Percentiles rank a stretch among this genome's conserved stretches.
phyloP scores from a whole-genome alignment of 2,329 filamentous ascomycete species.

The Ilyonectria sp. region DNA sequence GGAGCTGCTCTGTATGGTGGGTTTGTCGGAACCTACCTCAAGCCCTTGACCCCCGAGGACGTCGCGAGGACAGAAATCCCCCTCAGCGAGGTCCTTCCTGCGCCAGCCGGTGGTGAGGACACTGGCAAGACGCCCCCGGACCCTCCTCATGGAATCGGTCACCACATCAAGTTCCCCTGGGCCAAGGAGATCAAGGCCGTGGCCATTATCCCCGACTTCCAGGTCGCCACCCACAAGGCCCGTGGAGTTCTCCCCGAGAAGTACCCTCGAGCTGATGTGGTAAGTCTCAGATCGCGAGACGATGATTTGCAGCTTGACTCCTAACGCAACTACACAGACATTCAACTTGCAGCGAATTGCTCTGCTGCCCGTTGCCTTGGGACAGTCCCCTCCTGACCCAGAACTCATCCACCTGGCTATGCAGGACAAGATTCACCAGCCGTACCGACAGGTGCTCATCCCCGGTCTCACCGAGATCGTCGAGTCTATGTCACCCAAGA shows the following conservation, averaged over 20 bases:
- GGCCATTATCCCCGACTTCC: slow-evolving; percentile 95
- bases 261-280: slow-evolving; percentile 87
- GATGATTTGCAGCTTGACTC: neutral
- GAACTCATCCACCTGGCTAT: slow-evolving; percentile 97
- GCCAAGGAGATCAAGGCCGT: slow-evolving; percentile 96
- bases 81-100: slow-evolving; percentile 91
- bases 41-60: slow-evolving; percentile 91
- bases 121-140: slow-evolving; percentile 89
- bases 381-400: slow-evolving; percentile 90
- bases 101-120: slow-evolving; percentile 91
- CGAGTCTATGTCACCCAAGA: slow-evolving; percentile 88
- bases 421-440: slow-evolving; percentile 99
- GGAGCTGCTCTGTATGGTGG: slow-evolving; percentile 95
- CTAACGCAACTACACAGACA: slow-evolving; percentile 62
- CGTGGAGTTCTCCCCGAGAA: slow-evolving; percentile 85
- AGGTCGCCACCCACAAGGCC: slow-evolving; percentile 94
- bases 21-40: slow-evolving; percentile 96
- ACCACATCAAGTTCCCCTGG: slow-evolving; percentile 97
- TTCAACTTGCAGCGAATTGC: slow-evolving; percentile 98
- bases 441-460: slow-evolving; percentile 92
- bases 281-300: slow-evolving; percentile 60
- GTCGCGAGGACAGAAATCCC: slow-evolving; percentile 94
- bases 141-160: slow-evolving; percentile 93
- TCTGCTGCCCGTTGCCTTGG: slow-evolving; percentile 89
- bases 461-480: slow-evolving; percentile 93